Base-by-base conservation (phyloP, 306 rosid species). In the Vigna reflexopilosa region DNA sequence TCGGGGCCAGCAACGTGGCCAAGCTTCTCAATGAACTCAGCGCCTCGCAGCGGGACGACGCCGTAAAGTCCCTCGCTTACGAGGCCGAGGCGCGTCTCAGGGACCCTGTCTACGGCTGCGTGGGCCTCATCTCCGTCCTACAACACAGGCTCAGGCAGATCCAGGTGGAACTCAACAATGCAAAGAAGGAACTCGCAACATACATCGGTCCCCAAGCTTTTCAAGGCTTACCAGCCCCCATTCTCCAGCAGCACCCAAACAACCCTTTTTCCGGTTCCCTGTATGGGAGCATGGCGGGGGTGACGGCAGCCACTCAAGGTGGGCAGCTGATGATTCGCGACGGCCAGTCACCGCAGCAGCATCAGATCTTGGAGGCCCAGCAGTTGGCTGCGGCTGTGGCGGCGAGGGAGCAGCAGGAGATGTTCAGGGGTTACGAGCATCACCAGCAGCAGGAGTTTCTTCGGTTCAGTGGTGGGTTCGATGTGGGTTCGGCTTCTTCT, bases 81-180 rank as follows among this genome's bases (percentile, higher is more conserved):
- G 98, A 94, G 40, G 98, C 98, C 0, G 97, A 94, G 59, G 92
- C 92, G 5, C 91, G 98, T 5, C 86, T 90, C 7, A 86, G 96
- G 0, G 98, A 94, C 79, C 98, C 98, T 0, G 98, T 94, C 0
- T 94, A 94, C 22, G 98, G 98, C 0, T 92, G 98, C 68, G 98
- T 94, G 9, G 98, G 98, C 10, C 90, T 92, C 30, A 91, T 94
- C 77, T 94, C 97, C n/a, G 16, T 90, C 10, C 96, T 94, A 2
- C 98, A 94, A 58, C 96, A 90, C 59, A 85, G 76, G 58, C 91
- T 92, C 10, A 81, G 84, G 59, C 82, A 85, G 47, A 85, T 92
- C 77, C 91, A 88, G 24, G 52, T 13, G 0, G 96, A 92, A 24
- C 94, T 94, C 28, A 73, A 10, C 58, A 66, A 56, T 30, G 98